Conservation (phyloP, 2,329 filamentous ascomycete genomes). For the Nothomitra cinnamomea region DNA sequence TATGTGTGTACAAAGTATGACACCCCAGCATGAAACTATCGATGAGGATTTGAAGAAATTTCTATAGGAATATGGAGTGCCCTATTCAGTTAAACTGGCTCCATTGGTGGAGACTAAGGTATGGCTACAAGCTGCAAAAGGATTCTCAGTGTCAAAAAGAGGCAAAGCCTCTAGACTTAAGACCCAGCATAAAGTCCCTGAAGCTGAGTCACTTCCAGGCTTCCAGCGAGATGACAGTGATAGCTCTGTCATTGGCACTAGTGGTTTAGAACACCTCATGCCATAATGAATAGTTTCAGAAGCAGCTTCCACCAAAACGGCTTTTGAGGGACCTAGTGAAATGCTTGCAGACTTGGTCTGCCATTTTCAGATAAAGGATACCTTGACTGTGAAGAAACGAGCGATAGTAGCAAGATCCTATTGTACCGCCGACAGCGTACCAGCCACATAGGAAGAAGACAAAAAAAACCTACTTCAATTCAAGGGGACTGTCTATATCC, state of each 20-base stretch:
- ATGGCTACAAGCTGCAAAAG: no score
- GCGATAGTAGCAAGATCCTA: neutral
- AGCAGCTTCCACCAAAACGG: neutral
- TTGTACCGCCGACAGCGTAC: no score
- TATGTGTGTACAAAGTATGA: no score
- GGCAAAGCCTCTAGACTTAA: no score
- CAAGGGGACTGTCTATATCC: neutral
- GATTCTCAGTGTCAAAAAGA: no score
- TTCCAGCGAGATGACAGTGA: neutral
- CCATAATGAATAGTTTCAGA: neutral
- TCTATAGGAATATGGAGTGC: no score
- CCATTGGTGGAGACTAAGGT: no score
- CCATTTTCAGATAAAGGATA: neutral
- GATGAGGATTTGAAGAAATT: no score
- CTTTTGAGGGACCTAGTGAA: neutral
- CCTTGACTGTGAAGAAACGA: neutral
- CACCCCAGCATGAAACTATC: no score
- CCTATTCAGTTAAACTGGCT: no score
- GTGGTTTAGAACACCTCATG: slow-evolving; percentile 1
- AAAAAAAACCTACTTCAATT: neutral
- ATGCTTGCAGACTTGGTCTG: neutral
- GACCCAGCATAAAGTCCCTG: no score
- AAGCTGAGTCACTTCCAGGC: no score
- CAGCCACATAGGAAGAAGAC: neutral
- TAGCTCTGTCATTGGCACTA: neutral